Evolutionary conservation across 306 rosid genomes (phyloP).

Genomic region (Trifolium subterraneum): DNA sequence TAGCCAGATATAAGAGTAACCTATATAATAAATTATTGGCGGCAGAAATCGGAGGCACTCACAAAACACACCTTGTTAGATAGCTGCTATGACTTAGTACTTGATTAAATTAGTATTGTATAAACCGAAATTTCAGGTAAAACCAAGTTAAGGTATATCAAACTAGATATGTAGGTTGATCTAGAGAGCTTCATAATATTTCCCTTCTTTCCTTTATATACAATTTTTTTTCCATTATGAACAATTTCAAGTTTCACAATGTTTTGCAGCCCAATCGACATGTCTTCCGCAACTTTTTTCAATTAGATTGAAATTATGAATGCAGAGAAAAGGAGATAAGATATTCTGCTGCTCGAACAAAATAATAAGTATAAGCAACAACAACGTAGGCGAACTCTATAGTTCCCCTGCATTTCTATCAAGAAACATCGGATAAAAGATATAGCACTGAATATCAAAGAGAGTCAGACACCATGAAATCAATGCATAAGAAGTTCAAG

Average conservation of each 20-base stretch:
- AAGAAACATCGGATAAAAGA: not conserved
- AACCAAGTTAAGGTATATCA: conserved; percentile 28
- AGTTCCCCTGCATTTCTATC: not conserved
- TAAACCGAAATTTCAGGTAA: not conserved
- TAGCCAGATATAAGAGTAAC: not conserved
- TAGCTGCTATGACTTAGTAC: not conserved
- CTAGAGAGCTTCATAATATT: not conserved
- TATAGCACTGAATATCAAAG: not conserved
- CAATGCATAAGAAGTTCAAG: not conserved
- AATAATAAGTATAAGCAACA: not conserved
- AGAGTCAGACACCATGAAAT: not conserved
- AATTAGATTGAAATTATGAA: not conserved
- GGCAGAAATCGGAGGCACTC: not conserved
- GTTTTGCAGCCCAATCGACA: not conserved
- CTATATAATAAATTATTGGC: not conserved
- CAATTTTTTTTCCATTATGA: not conserved
- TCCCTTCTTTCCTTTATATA: conserved; percentile 5
- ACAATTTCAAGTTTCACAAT: conserved; percentile 21
- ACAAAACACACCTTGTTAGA: not conserved
- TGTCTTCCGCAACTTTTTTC: not conserved
- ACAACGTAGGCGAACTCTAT: not conserved
- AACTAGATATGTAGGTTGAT: conserved; percentile 29
- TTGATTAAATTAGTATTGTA: not conserved
- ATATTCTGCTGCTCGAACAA: not conserved
- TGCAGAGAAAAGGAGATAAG: not conserved